phyloP scores from a whole-genome alignment of 2,329 filamentous ascomycete species.

The Colletotrichum sp. region DNA sequence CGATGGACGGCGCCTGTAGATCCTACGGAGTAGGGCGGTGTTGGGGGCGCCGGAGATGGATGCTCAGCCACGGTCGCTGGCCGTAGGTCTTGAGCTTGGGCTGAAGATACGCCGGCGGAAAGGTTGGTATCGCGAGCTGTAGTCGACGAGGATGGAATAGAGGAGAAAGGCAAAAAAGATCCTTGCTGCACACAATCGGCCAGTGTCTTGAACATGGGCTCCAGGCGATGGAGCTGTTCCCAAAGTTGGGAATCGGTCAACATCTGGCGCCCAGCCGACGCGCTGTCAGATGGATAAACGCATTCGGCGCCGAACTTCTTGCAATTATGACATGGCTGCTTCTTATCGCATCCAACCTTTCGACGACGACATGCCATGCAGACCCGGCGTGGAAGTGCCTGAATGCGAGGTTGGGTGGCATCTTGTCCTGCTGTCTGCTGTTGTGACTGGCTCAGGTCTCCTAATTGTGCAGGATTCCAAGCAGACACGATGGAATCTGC shows the following conservation, averaged over 20 bases:
- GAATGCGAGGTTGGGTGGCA: background rate
- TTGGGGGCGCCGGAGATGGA: background rate
- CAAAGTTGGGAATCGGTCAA: background rate
- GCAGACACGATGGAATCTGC: background rate
- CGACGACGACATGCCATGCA: background rate
- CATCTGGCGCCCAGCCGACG: background rate
- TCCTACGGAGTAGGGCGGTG: background rate
- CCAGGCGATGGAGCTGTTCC: background rate
- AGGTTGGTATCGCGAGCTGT: background rate
- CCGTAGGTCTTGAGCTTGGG: background rate
- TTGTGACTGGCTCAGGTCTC: background rate
- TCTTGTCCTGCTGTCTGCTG: background rate
- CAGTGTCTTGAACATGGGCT: background rate
- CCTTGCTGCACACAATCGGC: background rate
- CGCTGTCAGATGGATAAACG: background rate
- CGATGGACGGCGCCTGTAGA: background rate
- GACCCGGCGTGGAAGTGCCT: background rate
- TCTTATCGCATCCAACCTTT: background rate
- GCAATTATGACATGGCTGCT: background rate
- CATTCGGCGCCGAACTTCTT: background rate
- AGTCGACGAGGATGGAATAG: background rate
- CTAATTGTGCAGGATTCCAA: background rate
- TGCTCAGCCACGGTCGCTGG: background rate
- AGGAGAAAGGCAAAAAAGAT: background rate
- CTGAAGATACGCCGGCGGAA: background rate